Evolutionary conservation across 1,139 yeast species (phyloP).

Genomic region (Fermentozyma sake): DNA sequence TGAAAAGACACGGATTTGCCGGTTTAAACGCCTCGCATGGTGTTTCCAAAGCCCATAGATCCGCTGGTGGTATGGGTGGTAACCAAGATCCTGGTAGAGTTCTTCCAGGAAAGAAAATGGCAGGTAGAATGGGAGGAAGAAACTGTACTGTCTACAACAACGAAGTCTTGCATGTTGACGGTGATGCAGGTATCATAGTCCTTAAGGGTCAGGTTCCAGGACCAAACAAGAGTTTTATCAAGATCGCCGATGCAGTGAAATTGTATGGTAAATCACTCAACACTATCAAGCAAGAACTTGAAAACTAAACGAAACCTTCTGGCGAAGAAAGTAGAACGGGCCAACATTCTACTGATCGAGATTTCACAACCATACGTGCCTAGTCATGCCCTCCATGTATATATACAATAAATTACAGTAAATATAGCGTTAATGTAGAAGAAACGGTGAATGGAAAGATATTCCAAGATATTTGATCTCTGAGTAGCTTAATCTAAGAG

Average conservation of each 20-base stretch:
- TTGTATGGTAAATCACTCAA: constrained; percentile 35
- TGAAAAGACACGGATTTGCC: constrained; percentile 90
- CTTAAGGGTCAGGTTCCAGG: constrained; percentile 94
- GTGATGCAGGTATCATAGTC: constrained; percentile 73
- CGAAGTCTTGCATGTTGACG: constrained; percentile 74
- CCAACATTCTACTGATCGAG: too few relatives aligned
- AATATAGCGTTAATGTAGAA: constrained; percentile 2
- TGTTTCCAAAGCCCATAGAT: constrained; percentile 89
- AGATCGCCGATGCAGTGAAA: constrained; percentile 68
- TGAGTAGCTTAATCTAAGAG: too few relatives aligned
- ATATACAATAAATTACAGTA: constrained; percentile 2
- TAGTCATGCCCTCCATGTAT: constrained; percentile 7
- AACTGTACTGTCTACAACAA: constrained; percentile 72
- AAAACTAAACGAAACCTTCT: too few relatives aligned
- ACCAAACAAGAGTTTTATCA: constrained; percentile 71
- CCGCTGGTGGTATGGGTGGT: constrained; percentile 97
- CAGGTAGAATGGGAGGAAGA: constrained; percentile 90
- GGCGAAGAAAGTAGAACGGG: too few relatives aligned
- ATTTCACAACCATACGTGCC: too few relatives aligned
- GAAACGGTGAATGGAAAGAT: neutral
- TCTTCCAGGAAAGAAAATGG: constrained; percentile 96
- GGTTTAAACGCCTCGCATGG: constrained; percentile 96
- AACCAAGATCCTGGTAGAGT: constrained; percentile 95
- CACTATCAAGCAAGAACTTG: constrained; percentile 6
- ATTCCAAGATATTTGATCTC: too few relatives aligned